Base-by-base conservation (phyloP, 1,284 basidiomycete species). In the Porodaedalea pini region DNA sequence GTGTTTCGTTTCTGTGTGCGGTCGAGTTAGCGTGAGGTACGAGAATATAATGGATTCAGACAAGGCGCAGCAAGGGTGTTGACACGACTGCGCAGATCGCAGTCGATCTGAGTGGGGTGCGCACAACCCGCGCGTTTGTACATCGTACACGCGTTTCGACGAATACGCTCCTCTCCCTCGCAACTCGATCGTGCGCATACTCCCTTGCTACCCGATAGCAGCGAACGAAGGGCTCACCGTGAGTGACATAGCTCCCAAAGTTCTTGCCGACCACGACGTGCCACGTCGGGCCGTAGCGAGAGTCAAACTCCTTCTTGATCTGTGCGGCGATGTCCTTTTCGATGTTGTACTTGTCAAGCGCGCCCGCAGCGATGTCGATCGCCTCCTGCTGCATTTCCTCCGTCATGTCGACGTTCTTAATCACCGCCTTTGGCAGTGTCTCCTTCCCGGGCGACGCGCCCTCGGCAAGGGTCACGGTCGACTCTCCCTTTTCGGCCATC, bases 261-360 rank as follows among this genome's bases (percentile, higher is more conserved):
- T 95, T 94, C 80, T 96, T 97, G 59, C 95, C 95, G 32, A 98
- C 95, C 63, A 99, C 93, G 69, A 92, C 92, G 72, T 98, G 95
- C 96, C 96, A 98, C 63, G 96, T 98, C 51, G 94, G 83, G 25
- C 91, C 92, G 67, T 92, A 88, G 71, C 88, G 80, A 73, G 85
- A 80, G 80, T 99, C 95, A 72, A 97, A 94, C 75, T 96, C 92
- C 73, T 95, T 93, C 82, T 99, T 99, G 81, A 98, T 91, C 73
- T 93, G 87, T 39, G 95, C 94, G 11, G 95, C 96, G 70, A 98
- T 94, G 73, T 99, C 93, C 76, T 97, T 98, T 79, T 98, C 95
- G 75, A 97, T 90, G 71, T 82, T 88, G 76, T 89, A 94, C 73
- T 92, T 91, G 64, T 92, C 88, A 69, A 98, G 80, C 0, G 94